These are phyloP conservation scores for Penicillium thymicola DNA, from an alignment of 2,329 filamentous ascomycete genomes.

Conservation along the genomic window DNA sequence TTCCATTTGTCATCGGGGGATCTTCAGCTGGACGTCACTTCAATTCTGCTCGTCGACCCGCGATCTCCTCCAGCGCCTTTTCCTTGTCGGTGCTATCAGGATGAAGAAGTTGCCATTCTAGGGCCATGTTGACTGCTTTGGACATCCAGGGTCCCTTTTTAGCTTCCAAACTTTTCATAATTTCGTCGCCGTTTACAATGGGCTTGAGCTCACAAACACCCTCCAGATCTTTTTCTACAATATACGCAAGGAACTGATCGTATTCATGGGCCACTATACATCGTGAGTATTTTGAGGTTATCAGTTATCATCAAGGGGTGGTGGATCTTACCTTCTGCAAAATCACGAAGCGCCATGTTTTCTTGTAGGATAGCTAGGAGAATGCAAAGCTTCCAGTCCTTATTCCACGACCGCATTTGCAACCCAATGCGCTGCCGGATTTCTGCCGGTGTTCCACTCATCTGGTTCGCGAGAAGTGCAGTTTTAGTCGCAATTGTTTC, in stretches of 20 bases:
- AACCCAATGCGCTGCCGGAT: conserved; percentile 38
- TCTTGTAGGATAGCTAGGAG: conserved; percentile 42
- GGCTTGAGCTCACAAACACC: conserved; percentile 57
- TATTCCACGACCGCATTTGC: conserved; percentile 35
- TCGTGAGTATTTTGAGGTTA: conserved; percentile 7
- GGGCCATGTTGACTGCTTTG: conserved; percentile 70
- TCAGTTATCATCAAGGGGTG: background rate
- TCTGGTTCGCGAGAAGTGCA: conserved; percentile 25
- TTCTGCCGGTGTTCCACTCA: conserved; percentile 32
- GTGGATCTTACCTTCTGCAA: conserved; percentile 29
- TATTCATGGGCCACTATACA: conserved; percentile 50
- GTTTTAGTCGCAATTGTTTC: conserved; percentile 63
- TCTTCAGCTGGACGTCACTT: conserved; percentile 29
- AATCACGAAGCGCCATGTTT: conserved; percentile 32
- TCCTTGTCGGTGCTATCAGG: conserved; percentile 58
- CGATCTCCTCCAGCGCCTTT: conserved; percentile 60
- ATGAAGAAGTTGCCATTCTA: conserved; percentile 86
- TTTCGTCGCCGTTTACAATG: conserved; percentile 70
- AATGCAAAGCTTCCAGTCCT: conserved; percentile 41
- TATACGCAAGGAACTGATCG: conserved; percentile 51
- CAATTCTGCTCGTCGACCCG: conserved; percentile 51
- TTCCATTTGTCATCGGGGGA: conserved; percentile 9
- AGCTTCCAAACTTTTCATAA: conserved; percentile 63
- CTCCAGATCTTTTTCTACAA: conserved; percentile 50
- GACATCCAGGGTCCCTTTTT: conserved; percentile 80